Conservation (phyloP, 495 filamentous ascomycete genomes). For the Penicillium pulvis region DNA sequence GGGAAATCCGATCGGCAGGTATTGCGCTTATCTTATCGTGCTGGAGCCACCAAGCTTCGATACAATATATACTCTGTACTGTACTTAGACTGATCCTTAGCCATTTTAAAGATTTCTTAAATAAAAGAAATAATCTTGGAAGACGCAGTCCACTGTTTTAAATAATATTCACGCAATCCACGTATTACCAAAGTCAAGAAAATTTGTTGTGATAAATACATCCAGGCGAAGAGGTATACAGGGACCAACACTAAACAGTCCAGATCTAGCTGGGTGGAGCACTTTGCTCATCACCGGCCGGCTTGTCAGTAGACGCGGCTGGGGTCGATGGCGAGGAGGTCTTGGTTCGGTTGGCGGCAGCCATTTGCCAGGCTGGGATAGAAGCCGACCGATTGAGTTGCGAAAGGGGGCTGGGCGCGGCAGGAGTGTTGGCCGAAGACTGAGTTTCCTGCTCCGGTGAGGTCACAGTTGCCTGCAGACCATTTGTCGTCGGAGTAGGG, state of each 20-base stretch:
- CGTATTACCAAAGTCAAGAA: slow-evolving; percentile 7
- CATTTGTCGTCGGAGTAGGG: slow-evolving; percentile 21
- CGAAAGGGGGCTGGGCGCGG: slow-evolving; percentile 38
- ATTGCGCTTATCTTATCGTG: slow-evolving; percentile 13
- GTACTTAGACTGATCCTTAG: background rate
- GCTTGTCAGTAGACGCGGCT: slow-evolving; percentile 23
- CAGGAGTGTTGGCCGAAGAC: slow-evolving; percentile 37
- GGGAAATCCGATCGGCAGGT: background rate
- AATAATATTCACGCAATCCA: background rate
- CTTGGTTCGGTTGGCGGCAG: slow-evolving; percentile 63
- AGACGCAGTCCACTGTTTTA: background rate
- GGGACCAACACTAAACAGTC: slow-evolving; percentile 1
- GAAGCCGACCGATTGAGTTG: slow-evolving; percentile 59
- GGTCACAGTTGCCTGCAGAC: slow-evolving; percentile 32
- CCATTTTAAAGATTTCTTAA: background rate
- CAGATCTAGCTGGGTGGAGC: slow-evolving; percentile 33
- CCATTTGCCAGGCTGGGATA: slow-evolving; percentile 93
- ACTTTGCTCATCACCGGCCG: slow-evolving; percentile 31
- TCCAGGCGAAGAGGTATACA: slow-evolving; percentile 31
- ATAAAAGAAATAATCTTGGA: too few species aligned
- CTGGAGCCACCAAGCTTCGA: background rate
- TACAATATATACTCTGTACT: background rate
- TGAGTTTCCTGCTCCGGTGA: slow-evolving; percentile 36
- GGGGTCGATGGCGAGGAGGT: slow-evolving; percentile 36
- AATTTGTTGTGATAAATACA: slow-evolving; percentile 30